phyloP scores from a whole-genome alignment of 2,329 filamentous ascomycete species.

The Xylaria sp. region DNA sequence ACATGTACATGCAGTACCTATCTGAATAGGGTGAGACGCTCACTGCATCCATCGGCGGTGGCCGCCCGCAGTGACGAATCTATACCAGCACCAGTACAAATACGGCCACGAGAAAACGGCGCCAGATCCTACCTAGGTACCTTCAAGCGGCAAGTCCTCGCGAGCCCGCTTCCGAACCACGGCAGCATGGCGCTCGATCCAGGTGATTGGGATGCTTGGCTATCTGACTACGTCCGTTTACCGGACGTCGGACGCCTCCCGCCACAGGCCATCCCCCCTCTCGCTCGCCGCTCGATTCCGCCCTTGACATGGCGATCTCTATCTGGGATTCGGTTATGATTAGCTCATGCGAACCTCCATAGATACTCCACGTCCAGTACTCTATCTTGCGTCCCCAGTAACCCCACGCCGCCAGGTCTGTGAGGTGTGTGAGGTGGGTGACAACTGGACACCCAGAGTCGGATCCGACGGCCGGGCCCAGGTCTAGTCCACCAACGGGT shows the following conservation, averaged over 20 bases:
- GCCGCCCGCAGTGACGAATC: too few relatives aligned
- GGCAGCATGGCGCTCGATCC: constrained; percentile 1
- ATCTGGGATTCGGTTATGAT: not conserved
- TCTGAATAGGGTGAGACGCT: too few relatives aligned
- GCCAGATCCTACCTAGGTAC: constrained; percentile 35
- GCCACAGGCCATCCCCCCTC: not conserved
- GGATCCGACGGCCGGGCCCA: constrained; percentile 3
- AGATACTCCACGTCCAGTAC: not conserved
- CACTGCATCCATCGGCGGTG: too few relatives aligned
- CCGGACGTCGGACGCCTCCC: constrained; percentile 9
- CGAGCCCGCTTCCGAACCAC: constrained; percentile 27
- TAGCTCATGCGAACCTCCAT: not conserved
- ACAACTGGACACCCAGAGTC: constrained; percentile 4
- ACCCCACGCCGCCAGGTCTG: not conserved
- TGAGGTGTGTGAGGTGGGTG: too few relatives aligned
- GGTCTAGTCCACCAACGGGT: too few relatives aligned
- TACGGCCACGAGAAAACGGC: not conserved
- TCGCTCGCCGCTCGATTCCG: too few relatives aligned
- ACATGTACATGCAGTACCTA: too few relatives aligned
- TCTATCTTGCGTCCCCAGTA: not conserved
- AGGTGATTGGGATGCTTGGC: constrained; percentile 12
- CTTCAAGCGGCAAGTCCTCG: constrained; percentile 40
- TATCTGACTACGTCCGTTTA: constrained; percentile 12
- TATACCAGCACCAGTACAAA: too few relatives aligned
- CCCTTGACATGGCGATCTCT: too few relatives aligned